Conservation (phyloP, 345 rosid species). For the Boechera divaricarpa region DNA sequence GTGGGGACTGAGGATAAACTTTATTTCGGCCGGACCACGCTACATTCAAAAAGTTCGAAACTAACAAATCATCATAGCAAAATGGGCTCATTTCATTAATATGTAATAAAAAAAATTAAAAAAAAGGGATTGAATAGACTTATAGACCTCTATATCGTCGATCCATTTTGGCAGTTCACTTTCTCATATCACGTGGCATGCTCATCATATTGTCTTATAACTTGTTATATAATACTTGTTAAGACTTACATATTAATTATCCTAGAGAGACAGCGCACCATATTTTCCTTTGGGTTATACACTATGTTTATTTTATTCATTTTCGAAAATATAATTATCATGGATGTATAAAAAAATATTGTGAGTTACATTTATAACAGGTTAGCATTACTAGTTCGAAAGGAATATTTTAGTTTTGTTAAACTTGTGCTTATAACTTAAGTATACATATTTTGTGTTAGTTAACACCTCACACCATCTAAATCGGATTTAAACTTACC, state of each 20-base stretch:
- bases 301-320: neutral
- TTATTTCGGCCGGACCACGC: slow-evolving; percentile 34
- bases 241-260: neutral
- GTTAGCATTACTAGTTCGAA: neutral
- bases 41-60: slow-evolving; percentile 31
- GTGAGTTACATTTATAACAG: neutral
- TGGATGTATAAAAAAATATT: neutral
- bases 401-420: neutral
- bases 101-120: neutral
- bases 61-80: slow-evolving; percentile 23
- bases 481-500: neutral
- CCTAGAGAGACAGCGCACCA: neutral
- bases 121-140: neutral
- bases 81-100: slow-evolving; percentile 3
- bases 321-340: neutral
- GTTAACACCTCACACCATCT: slow-evolving; percentile 1
- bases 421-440: neutral
- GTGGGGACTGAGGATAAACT: slow-evolving; percentile 18
- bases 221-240: neutral
- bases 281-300: neutral
- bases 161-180: slow-evolving; percentile 3
- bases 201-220: neutral
- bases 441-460: neutral
- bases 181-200: slow-evolving; percentile 14
- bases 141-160: neutral